A percentile compares a stretch with the other conserved stretches of the same genome.
Evolutionary conservation across 2,329 filamentous ascomycete genomes (phyloP).

Genomic region (Ceratocystis albifundus): DNA sequence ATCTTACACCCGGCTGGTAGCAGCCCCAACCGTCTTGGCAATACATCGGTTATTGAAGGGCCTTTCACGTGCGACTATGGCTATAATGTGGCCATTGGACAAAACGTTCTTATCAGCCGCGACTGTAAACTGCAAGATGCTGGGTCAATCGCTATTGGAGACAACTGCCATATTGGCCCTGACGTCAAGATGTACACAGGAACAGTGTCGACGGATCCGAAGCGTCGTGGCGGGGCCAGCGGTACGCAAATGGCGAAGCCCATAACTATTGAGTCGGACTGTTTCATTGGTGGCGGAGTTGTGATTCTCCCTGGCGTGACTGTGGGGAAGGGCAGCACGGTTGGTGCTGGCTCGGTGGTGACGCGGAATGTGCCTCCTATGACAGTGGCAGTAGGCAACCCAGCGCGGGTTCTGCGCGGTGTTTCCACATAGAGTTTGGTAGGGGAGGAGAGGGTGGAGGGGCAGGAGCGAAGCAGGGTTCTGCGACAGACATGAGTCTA

Average conservation of each 20-base stretch:
- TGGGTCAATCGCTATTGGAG: conserved; percentile 70
- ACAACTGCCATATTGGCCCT: conserved; percentile 64
- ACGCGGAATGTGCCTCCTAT: conserved; percentile 64
- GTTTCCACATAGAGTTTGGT: conserved; percentile 12
- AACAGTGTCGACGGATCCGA: conserved; percentile 59
- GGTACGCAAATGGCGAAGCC: conserved; percentile 58
- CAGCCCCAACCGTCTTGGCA: conserved; percentile 52
- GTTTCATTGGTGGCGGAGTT: conserved; percentile 68
- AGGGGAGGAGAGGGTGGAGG: too few species aligned
- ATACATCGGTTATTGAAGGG: conserved; percentile 66
- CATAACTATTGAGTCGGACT: conserved; percentile 74
- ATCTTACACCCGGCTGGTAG: conserved; percentile 55
- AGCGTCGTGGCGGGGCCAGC: conserved; percentile 59
- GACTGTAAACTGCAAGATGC: conserved; percentile 81
- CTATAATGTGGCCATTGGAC: conserved; percentile 82
- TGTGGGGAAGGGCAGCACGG: conserved; percentile 65
- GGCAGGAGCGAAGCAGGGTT: background rate
- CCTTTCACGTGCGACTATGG: conserved; percentile 92
- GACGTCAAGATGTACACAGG: conserved; percentile 79
- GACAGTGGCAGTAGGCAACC: conserved; percentile 59
- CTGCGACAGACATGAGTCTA: background rate
- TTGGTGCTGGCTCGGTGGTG: conserved; percentile 77
- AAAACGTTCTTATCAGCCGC: conserved; percentile 70
- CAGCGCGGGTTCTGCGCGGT: conserved; percentile 46
- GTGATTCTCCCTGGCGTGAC: conserved; percentile 67